phyloP scores from a whole-genome alignment of 257 asterid species.

The Fraxinus excelsior region DNA sequence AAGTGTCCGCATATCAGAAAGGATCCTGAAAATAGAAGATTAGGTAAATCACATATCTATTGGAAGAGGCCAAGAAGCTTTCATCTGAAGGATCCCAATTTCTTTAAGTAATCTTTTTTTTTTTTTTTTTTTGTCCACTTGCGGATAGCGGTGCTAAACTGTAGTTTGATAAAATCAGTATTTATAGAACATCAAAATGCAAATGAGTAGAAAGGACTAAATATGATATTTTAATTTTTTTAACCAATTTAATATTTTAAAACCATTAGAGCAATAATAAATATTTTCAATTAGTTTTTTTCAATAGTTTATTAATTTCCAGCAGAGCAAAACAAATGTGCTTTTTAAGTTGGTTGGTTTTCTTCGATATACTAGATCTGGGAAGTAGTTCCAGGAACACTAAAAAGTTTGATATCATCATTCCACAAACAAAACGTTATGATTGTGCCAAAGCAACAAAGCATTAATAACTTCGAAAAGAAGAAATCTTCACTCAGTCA shows the following conservation, averaged over 20 bases:
- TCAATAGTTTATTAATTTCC: background rate
- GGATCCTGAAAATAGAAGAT: slow-evolving; percentile 70
- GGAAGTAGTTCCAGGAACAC: background rate
- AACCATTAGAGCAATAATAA: background rate
- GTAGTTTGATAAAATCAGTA: background rate
- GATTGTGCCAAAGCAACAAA: background rate
- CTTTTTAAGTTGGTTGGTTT: background rate
- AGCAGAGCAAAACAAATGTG: background rate
- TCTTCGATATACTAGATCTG: background rate
- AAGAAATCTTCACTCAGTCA: background rate
- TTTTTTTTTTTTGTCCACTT: background rate
- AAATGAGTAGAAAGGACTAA: background rate
- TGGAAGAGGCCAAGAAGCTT: background rate
- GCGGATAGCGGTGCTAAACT: background rate
- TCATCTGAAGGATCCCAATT: background rate
- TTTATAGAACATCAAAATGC: background rate
- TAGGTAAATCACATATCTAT: slow-evolving; percentile 21
- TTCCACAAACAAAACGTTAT: background rate
- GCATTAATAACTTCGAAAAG: background rate
- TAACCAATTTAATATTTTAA: background rate
- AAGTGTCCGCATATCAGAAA: slow-evolving; percentile 97
- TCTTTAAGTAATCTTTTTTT: background rate
- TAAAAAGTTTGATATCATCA: background rate
- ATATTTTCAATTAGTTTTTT: background rate
- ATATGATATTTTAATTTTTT: background rate